Evolutionary conservation across 2,329 filamentous ascomycete species (phyloP), one percentile per base, ranked within the genome.

Genomic region (Apiospora malaysiana): DNA sequence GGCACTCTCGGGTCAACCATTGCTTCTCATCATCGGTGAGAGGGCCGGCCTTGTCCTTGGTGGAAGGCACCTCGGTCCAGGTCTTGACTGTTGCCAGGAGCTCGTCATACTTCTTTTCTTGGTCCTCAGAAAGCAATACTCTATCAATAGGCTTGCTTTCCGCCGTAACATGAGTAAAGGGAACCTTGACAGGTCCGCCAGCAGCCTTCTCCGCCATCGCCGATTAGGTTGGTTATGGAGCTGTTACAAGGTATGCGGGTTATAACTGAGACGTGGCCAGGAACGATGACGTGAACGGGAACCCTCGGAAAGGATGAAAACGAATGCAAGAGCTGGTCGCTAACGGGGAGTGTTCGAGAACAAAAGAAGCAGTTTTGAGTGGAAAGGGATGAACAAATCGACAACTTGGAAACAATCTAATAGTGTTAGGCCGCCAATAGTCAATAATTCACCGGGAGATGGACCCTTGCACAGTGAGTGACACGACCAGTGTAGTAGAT

Each of bases 1-100:
- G 87, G 79, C 95, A 98, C 81, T 99, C 96, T 74, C 91, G 90
- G 16, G 95, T 97, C 75, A 99, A 88, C 91, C 94, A 99, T 84
- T 96, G 90, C 78, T 90, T 92, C 83, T 99, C 96, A 68, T 86
- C 84, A 71, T 97, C 94, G 68, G 90, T 91, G 71, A 98, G 83
- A 1, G 93, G 90, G 2, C 89, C 89, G 10, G 80, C 87, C 72
- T 87, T 86, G 18, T 10, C 91, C 69, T 88, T 88, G 8, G 86
- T 85, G 21, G 77, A 76, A 16, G 88, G 89, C 37, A 97, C 83
- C 12, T 90, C 89, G 16, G 88, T 89, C 92, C 94, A 97, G 76
- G 84, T 83, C 74, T 88, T 91, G 63, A 91, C 94, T 69, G 88
- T 87, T 66, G 88, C 85, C 65, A 98, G 88, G 68, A 98, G 86